These are phyloP conservation scores for Fusarium ramigenum DNA, from an alignment of 2,329 filamentous ascomycete species.

Conservation along the genomic window DNA sequence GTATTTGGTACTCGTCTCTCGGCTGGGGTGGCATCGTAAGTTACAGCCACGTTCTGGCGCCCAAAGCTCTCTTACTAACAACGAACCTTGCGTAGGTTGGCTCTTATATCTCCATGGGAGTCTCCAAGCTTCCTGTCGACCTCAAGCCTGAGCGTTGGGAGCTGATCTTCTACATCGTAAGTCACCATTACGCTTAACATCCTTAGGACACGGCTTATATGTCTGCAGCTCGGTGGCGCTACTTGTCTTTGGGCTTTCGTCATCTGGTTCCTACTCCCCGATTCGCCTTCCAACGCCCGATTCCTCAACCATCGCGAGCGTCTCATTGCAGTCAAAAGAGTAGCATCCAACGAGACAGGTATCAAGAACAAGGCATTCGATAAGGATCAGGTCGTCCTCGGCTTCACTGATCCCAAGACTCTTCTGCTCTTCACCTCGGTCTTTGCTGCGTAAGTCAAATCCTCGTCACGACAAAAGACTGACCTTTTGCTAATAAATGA, in stretches of 20 bases:
- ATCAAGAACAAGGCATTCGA: slow-evolving; percentile 9
- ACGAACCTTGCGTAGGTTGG: background rate
- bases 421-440: background rate
- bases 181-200: background rate
- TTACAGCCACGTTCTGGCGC: background rate
- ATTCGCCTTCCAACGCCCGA: background rate
- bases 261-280: slow-evolving; percentile 6
- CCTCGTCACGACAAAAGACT: background rate
- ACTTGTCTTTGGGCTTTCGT: slow-evolving; percentile 7
- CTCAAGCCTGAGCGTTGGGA: slow-evolving; percentile 6
- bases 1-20: slow-evolving; percentile 5
- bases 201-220: background rate
- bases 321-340: slow-evolving; percentile 2
- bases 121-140: slow-evolving; percentile 1
- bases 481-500: background rate
- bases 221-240: background rate
- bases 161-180: background rate
- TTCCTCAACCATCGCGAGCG: slow-evolving; percentile 6
- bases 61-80: background rate
- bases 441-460: background rate
- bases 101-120: slow-evolving; percentile 1
- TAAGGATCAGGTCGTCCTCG: background rate
- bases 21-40: background rate
- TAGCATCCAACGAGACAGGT: background rate
- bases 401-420: slow-evolving; percentile 5